phyloP scores from a whole-genome alignment of 2,329 filamentous ascomycete genomes.

The Mycosphaerelloides madeirae region DNA sequence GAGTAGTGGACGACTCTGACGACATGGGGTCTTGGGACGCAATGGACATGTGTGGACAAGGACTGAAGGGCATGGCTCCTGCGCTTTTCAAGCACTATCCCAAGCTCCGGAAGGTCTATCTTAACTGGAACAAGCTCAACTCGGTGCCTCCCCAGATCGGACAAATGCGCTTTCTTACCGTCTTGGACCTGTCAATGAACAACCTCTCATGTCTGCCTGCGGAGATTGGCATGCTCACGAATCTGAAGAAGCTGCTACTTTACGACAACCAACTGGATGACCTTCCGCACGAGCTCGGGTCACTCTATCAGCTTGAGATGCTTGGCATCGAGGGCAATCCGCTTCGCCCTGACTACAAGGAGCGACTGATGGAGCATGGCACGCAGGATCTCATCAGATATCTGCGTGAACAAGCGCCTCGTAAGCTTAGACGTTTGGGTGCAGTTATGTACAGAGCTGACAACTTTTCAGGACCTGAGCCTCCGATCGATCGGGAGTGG shows the following conservation, averaged over 20 bases:
- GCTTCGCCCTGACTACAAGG: slow-evolving; percentile 65
- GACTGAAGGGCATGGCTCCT: slow-evolving; percentile 72
- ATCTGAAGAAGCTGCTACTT: slow-evolving; percentile 75
- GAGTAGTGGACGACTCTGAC: slow-evolving; percentile 52
- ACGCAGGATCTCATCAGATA: slow-evolving; percentile 79
- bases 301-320: slow-evolving; percentile 80
- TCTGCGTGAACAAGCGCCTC: slow-evolving; percentile 76
- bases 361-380: slow-evolving; percentile 79
- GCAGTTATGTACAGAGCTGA: slow-evolving; percentile 9
- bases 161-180: slow-evolving; percentile 70
- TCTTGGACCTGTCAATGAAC: slow-evolving; percentile 87
- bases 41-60: slow-evolving; percentile 93
- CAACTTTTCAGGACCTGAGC: slow-evolving; percentile 62
- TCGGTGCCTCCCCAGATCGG: slow-evolving; percentile 77
- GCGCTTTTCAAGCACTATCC: slow-evolving; percentile 75
- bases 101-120: slow-evolving; percentile 86
- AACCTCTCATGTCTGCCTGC: slow-evolving; percentile 74
- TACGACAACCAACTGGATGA: slow-evolving; percentile 86
- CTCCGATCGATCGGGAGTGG: slow-evolving; percentile 70
- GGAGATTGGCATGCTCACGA: slow-evolving; percentile 95
- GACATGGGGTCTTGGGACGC: slow-evolving; percentile 73
- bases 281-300: slow-evolving; percentile 81
- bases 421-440: slow-evolving; percentile 49
- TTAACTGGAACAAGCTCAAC: slow-evolving; percentile 86
- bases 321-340: slow-evolving; percentile 92